A percentile compares a stretch with the other conserved stretches of the same genome.
Conservation (phyloP, 176 grass and related monocot genomes). For the Musa schizocarpa region DNA sequence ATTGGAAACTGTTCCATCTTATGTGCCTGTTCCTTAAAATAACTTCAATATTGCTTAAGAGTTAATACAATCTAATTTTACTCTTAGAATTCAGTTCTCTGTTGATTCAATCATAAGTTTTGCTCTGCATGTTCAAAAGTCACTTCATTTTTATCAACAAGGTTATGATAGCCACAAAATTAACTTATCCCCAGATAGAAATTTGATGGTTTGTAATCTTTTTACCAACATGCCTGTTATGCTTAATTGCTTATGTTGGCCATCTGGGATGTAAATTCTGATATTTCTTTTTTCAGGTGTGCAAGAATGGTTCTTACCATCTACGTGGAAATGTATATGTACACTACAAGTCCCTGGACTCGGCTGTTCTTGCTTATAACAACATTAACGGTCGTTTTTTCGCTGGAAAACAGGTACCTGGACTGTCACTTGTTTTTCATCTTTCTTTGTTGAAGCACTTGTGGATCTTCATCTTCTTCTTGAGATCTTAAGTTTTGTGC, state of each 20-base stretch:
- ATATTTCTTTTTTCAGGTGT: constrained; percentile 58
- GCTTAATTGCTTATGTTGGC: background rate
- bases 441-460: constrained; percentile 1
- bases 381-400: constrained; percentile 85
- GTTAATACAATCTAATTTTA: background rate
- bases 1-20: background rate
- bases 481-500: background rate
- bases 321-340: constrained; percentile 91
- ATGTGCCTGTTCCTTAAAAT: background rate
- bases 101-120: background rate
- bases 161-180: too few relatives aligned
- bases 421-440: background rate
- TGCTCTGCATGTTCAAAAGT: background rate
- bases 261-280: constrained; percentile 11
- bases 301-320: constrained; percentile 91
- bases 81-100: background rate
- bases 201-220: background rate
- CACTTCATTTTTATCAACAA: background rate
- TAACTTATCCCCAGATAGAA: too few relatives aligned
- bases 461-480: background rate
- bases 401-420: constrained; percentile 79
- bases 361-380: constrained; percentile 80
- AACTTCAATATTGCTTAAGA: background rate
- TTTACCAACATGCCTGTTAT: background rate
- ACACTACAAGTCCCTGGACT: constrained; percentile 83